Evolutionary conservation across 2,329 filamentous ascomycete genomes (phyloP), one percentile per base, ranked within the genome.

Genomic region (Cytospora schulzeri): DNA sequence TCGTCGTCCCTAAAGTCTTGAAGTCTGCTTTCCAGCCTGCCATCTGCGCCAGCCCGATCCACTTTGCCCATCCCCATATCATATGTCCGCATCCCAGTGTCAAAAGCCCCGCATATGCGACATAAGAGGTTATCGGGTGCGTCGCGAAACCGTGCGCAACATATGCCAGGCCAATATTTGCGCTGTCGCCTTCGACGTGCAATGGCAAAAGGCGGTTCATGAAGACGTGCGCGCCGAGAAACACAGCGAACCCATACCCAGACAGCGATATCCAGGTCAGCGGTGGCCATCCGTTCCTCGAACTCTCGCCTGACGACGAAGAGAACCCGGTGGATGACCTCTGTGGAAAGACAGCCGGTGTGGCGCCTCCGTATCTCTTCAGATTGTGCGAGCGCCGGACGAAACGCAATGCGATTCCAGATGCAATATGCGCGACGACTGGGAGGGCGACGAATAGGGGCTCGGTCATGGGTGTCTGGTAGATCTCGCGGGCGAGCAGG

Each of bases 401-500:
- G 6, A 96, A 80, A 17, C 95, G 90, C 53, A 97, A 80, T 0
- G 86, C 87, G 7, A 97, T 74, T 41, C 94, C 93, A 0, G 92
- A 90, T 17, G 85, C 81, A 52, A 97, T 81, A 75, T 98, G 94
- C 2, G 88, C 85, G 64, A 88, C 75, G 26, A 96, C 80, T 2
- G 94, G 93, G 2, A 92, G 76, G 52, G 84, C 87, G 66, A 98
- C 86, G 67, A 98, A 83, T 24, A 96, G 79, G 4, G 92, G 91
- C 74, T 97, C 93, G 59, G 90, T 83, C 19, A 91, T 80, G 2
- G 89, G 84, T 1, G 92, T 93, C 76, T 97, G 94, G 80, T 98
- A 98, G 76, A 95, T 88, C 57, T 96, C 93, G 67, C 94, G 88
- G 31, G 93, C 93, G 76, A 97, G 91, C 68, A 98, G 89, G 57